Percentiles rank a stretch among this genome's conserved stretches.
These are phyloP conservation scores for Spergularia azorica DNA, from an alignment of 179 eudicot species.

Conservation along the genomic window DNA sequence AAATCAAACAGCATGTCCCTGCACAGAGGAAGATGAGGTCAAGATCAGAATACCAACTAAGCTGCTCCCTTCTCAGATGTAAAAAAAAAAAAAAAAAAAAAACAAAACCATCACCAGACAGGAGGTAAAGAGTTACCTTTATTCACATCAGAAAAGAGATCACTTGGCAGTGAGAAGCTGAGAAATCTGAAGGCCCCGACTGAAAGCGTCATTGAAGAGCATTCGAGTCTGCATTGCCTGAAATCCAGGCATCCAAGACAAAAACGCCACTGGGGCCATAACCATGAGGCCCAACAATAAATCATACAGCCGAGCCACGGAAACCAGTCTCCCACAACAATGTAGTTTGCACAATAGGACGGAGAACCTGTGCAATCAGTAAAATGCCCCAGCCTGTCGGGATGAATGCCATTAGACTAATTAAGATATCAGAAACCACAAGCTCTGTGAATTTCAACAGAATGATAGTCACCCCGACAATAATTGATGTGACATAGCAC, in stretches of 20 bases:
- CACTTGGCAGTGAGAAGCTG: slow-evolving; percentile 78
- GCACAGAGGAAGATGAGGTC: slow-evolving; percentile 18
- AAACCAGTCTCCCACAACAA: slow-evolving; percentile 77
- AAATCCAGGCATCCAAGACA: slow-evolving; percentile 98
- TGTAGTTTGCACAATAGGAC: slow-evolving; percentile 79
- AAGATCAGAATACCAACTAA: neutral
- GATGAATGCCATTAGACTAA: slow-evolving; percentile 76
- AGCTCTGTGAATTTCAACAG: slow-evolving; percentile 59
- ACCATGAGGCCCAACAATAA: slow-evolving; percentile 75
- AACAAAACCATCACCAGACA: too few relatives aligned
- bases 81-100: neutral
- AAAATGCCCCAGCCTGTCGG: slow-evolving; percentile 97
- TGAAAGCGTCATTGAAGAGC: slow-evolving; percentile 89
- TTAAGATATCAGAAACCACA: slow-evolving; percentile 58
- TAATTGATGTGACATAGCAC: slow-evolving; percentile 52
- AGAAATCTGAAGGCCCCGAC: slow-evolving; percentile 90
- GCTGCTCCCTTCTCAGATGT: slow-evolving; percentile 6
- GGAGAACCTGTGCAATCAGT: slow-evolving; percentile 80
- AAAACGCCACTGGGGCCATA: slow-evolving; percentile 80
- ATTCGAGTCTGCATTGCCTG: slow-evolving; percentile 97
- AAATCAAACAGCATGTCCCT: neutral
- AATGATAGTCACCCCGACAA: slow-evolving; percentile 53
- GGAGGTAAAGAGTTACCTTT: slow-evolving; percentile 22
- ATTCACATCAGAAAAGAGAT: slow-evolving; percentile 8
- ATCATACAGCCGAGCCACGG: slow-evolving; percentile 89